phyloP scores from a whole-genome alignment of 169 alveolate species.

The Plasmodium fragile region DNA sequence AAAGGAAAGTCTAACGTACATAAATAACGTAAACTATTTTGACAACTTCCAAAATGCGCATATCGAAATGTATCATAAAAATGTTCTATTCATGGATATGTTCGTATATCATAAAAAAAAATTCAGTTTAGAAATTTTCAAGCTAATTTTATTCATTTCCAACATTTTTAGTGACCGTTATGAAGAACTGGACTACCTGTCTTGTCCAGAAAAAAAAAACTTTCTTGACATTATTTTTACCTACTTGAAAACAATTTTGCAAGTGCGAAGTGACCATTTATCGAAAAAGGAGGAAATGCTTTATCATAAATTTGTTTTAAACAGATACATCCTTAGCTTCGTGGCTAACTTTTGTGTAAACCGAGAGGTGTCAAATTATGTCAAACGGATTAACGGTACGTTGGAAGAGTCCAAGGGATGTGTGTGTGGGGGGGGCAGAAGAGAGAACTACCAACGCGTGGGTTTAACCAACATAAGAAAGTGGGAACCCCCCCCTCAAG shows the following conservation, averaged over 20 bases:
- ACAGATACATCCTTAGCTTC: constrained; percentile 68
- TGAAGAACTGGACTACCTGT: constrained; percentile 53
- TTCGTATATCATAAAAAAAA: constrained; percentile 57
- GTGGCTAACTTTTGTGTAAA: constrained; percentile 62
- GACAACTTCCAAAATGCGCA: constrained; percentile 19
- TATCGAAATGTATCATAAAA: constrained; percentile 33
- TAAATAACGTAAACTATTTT: constrained; percentile 50
- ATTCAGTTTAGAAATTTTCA: constrained; percentile 45
- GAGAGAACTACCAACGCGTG: neutral
- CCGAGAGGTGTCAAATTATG: constrained; percentile 14
- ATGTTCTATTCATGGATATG: constrained; percentile 62
- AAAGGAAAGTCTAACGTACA: constrained; percentile 38
- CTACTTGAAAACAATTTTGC: constrained; percentile 27
- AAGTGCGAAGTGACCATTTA: constrained; percentile 41
- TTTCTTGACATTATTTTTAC: constrained; percentile 43
- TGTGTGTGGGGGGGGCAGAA: neutral
- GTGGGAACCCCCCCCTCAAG: neutral
- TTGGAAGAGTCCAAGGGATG: neutral
- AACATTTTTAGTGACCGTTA: constrained; percentile 63
- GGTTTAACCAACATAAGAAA: neutral
- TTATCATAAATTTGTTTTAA: constrained; percentile 59
- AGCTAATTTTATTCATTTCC: constrained; percentile 70
- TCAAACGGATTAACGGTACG: constrained; percentile 44
- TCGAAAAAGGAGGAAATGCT: constrained; percentile 52
- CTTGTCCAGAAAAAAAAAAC: constrained; percentile 54